These are phyloP conservation scores for Podospora appendiculata DNA, from an alignment of 495 filamentous ascomycete genomes.

Conservation along the genomic window DNA sequence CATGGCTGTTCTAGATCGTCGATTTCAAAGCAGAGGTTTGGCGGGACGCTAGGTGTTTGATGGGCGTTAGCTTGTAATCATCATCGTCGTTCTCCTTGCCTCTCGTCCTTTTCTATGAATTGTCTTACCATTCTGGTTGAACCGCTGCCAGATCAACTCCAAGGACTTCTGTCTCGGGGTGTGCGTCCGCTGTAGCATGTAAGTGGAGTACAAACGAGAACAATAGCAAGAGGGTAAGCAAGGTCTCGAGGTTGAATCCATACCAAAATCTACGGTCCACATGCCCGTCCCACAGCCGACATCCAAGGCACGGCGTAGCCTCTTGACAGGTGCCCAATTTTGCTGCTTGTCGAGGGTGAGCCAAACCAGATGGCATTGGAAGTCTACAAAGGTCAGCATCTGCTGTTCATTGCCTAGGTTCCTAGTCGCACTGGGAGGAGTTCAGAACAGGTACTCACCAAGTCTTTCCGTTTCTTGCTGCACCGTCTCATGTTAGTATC, in stretches of 20 bases:
- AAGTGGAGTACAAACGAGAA: no score
- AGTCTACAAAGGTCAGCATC: background rate
- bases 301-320: conserved; percentile 1
- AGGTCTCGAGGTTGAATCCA: background rate
- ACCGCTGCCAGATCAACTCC: conserved; percentile 37
- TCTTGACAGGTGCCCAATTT: conserved; percentile 1
- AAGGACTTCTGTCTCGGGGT: conserved; percentile 12
- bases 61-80: background rate
- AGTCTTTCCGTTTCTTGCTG: conserved; percentile 9
- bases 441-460: background rate
- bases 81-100: background rate
- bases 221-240: no score
- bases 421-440: background rate
- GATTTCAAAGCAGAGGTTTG: conserved; percentile 39
- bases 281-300: conserved; percentile 8
- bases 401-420: background rate
- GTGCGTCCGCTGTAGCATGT: background rate
- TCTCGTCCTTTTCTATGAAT: background rate
- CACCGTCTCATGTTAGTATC: background rate
- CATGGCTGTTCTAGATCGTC: conserved; percentile 41
- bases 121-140: conserved; percentile 31
- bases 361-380: conserved; percentile 10
- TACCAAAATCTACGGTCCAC: conserved; percentile 10
- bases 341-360: conserved; percentile 8
- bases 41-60: conserved; percentile 22